A percentile compares a stretch with the other conserved stretches of the same genome.
These are phyloP conservation scores for Hysterangium stoloniferum DNA, from an alignment of 768 basidiomycete genomes.

Conservation along the genomic window DNA sequence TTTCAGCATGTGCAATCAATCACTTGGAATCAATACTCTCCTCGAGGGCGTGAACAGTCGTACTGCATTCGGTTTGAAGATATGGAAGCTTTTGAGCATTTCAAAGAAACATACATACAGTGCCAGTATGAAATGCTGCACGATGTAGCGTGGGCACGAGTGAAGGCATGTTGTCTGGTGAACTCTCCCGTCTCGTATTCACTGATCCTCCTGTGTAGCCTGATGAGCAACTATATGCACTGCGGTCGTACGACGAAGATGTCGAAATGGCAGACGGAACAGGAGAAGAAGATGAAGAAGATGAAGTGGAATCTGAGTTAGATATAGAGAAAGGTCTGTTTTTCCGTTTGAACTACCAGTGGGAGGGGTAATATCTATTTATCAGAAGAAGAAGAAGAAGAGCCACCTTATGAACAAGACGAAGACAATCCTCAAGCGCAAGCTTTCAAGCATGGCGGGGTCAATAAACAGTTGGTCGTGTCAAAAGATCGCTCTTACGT, in stretches of 20 bases:
- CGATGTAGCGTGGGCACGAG: constrained; percentile 65
- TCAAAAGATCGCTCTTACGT: constrained; percentile 90
- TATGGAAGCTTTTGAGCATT: constrained; percentile 46
- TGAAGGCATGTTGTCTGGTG: constrained; percentile 47
- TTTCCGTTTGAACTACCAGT: not conserved
- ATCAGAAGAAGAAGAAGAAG: constrained; percentile 30
- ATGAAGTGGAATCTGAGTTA: constrained; percentile 43
- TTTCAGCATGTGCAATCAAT: constrained; percentile 38
- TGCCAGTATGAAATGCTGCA: constrained; percentile 79
- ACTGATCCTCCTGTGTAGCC: constrained; percentile 30
- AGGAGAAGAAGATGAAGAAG: constrained; percentile 65
- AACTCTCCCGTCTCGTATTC: not conserved
- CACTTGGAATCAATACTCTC: constrained; percentile 78
- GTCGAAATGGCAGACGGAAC: constrained; percentile 80
- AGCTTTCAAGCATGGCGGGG: constrained; percentile 60
- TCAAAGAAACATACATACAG: constrained; percentile 57
- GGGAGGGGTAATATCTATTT: not conserved
- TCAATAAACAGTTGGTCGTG: constrained; percentile 89
- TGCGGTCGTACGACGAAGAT: constrained; percentile 68
- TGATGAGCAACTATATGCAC: constrained; percentile 83
- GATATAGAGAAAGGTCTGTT: constrained; percentile 59
- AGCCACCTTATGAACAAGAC: constrained; percentile 27
- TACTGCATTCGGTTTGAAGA: constrained; percentile 75
- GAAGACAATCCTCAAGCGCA: constrained; percentile 33
- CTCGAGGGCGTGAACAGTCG: constrained; percentile 50